A percentile compares a stretch with the other conserved stretches of the same genome.
Conservation (phyloP, 495 filamentous ascomycete genomes). For the Xylaria curta region DNA sequence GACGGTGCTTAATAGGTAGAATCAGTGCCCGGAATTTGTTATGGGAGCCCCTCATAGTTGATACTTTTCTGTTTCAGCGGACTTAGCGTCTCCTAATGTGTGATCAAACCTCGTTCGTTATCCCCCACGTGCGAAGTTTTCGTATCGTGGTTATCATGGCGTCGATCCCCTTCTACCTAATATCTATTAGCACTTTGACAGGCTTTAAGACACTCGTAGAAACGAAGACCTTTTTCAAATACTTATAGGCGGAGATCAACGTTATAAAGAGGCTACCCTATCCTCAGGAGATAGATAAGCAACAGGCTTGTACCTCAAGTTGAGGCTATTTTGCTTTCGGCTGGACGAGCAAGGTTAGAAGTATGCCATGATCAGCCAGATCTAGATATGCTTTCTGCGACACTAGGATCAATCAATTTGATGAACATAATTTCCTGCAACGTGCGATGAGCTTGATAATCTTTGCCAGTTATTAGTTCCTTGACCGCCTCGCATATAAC, state of each 20-base stretch:
- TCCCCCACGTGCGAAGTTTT: background rate
- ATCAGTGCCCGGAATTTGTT: background rate
- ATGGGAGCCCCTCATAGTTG: background rate
- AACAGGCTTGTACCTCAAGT: too few species aligned
- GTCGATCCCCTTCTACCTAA: background rate
- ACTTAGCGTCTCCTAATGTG: too few species aligned
- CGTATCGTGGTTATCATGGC: background rate
- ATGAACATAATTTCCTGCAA: too few species aligned
- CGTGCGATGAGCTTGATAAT: too few species aligned
- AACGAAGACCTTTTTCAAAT: background rate
- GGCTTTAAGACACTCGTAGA: background rate
- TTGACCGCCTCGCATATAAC: background rate
- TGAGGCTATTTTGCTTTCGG: background rate
- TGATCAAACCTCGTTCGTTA: too few species aligned
- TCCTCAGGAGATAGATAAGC: background rate
- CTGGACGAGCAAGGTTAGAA: background rate
- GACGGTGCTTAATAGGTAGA: background rate
- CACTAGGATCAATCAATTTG: background rate
- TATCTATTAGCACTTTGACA: background rate
- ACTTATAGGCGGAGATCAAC: background rate
- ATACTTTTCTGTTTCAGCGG: background rate
- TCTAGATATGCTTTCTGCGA: background rate
- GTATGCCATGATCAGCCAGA: too few species aligned
- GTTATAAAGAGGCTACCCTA: background rate
- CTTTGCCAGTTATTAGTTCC: too few species aligned